Percentiles rank a stretch among this genome's conserved stretches.
These are phyloP conservation scores for Bremia lactucae DNA, from an alignment of 352 stramenopile genomes.

Conservation along the genomic window DNA sequence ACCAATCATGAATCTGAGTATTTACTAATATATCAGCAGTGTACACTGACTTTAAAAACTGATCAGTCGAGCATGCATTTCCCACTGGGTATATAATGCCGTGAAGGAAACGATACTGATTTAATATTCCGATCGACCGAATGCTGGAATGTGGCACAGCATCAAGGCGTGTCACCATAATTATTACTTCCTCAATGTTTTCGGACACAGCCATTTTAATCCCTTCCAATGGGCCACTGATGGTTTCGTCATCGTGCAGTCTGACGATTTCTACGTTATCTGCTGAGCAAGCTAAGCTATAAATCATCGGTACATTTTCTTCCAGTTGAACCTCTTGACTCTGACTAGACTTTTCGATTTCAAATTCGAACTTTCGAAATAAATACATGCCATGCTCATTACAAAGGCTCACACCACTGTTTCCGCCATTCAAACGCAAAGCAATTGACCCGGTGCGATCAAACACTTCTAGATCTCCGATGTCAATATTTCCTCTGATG, in stretches of 20 bases:
- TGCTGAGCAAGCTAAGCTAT: constrained; percentile 15
- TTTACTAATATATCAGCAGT: constrained; percentile 25
- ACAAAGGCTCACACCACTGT: background rate
- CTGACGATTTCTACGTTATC: constrained; percentile 15
- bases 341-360: constrained; percentile 20
- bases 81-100: constrained; percentile 18
- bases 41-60: constrained; percentile 7
- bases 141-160: constrained; percentile 9
- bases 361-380: constrained; percentile 24
- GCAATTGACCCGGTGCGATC: constrained; percentile 31
- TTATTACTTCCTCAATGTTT: constrained; percentile 3
- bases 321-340: background rate
- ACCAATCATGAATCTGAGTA: constrained; percentile 17
- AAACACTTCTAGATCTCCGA: constrained; percentile 29
- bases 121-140: constrained; percentile 2
- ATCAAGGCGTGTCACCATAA: constrained; percentile 28
- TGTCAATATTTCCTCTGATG: constrained; percentile 25
- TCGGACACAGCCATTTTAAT: background rate
- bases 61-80: constrained; percentile 1
- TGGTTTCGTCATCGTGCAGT: constrained; percentile 10
- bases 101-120: constrained; percentile 30
- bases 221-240: constrained; percentile 1
- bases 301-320: constrained; percentile 11
- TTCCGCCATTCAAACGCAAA: constrained; percentile 11
- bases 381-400: constrained; percentile 15